Evolutionary conservation across 2,329 filamentous ascomycete genomes (phyloP).

Genomic region (Madurella fahalii): DNA sequence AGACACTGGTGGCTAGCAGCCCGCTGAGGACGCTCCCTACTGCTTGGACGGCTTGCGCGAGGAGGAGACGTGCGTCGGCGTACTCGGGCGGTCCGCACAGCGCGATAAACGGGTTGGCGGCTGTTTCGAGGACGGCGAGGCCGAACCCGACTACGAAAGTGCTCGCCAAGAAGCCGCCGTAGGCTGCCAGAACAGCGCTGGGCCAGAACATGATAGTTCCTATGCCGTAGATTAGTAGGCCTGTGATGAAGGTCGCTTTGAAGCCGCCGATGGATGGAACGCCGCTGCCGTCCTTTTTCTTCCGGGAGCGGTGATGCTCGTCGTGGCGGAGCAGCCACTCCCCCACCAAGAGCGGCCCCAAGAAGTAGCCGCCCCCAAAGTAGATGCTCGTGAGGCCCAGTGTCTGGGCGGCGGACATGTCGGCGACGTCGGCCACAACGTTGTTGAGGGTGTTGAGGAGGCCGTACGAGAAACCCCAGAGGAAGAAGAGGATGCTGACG

Average conservation of each 20-base stretch:
- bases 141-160: constrained; percentile 74
- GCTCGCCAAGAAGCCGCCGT: constrained; percentile 71
- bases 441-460: constrained; percentile 77
- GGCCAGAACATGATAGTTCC: constrained; percentile 88
- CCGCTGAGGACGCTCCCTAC: constrained; percentile 69
- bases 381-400: constrained; percentile 67
- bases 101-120: constrained; percentile 69
- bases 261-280: constrained; percentile 59
- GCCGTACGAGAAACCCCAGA: constrained; percentile 90
- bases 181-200: constrained; percentile 68
- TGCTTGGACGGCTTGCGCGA: constrained; percentile 75
- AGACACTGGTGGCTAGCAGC: constrained; percentile 67
- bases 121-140: constrained; percentile 72
- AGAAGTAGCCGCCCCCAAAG: constrained; percentile 65
- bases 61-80: constrained; percentile 68
- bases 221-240: constrained; percentile 68
- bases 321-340: constrained; percentile 67
- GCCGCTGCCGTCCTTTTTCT: constrained; percentile 31
- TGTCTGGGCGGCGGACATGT: constrained; percentile 58
- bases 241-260: constrained; percentile 74
- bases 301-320: constrained; percentile 48
- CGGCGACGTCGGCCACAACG: constrained; percentile 59
- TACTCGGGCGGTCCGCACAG: constrained; percentile 71
- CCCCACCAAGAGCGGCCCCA: constrained; percentile 66
- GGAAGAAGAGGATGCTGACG: constrained; percentile 76